Evolutionary conservation across 768 basidiomycete species (phyloP).

Genomic region (Daedaleopsis nitida): DNA sequence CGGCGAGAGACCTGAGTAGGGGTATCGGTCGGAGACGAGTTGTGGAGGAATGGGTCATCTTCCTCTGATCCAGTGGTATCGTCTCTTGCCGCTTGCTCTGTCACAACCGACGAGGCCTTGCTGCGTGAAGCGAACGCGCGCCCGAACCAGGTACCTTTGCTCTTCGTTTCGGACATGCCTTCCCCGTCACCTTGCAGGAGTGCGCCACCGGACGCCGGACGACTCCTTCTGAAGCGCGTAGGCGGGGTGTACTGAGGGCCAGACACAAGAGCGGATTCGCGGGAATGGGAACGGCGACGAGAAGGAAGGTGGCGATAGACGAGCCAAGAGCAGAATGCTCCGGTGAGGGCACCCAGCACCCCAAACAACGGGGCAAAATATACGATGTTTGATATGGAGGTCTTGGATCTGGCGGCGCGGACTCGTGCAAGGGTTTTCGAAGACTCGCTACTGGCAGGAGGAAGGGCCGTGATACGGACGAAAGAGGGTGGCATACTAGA

Average conservation of each 20-base stretch:
- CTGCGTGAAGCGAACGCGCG: constrained; percentile 17
- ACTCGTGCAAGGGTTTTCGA: constrained; percentile 3
- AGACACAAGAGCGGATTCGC: constrained; percentile 20
- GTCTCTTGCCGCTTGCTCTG: background rate
- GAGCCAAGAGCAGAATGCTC: constrained; percentile 26
- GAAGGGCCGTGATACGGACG: constrained; percentile 28
- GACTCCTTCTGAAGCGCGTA: constrained; percentile 1
- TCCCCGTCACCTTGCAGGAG: constrained; percentile 6
- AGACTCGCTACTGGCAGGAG: constrained; percentile 25
- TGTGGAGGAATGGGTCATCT: constrained; percentile 32
- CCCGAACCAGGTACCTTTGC: constrained; percentile 15
- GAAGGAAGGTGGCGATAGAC: constrained; percentile 17
- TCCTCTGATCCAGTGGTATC: constrained; percentile 16
- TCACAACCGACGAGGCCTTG: background rate
- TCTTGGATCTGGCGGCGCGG: background rate
- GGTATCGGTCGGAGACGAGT: constrained; percentile 2
- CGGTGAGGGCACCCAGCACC: constrained; percentile 26
- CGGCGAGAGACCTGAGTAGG: background rate
- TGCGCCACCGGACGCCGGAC: background rate
- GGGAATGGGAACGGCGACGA: background rate
- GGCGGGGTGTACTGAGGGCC: constrained; percentile 33
- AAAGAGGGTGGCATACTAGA: constrained; percentile 10
- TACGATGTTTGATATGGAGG: constrained; percentile 24
- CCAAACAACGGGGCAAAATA: constrained; percentile 34
- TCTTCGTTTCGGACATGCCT: background rate